Evolutionary conservation across 2,329 filamentous ascomycete genomes (phyloP).

Genomic region (Allantophomopsis lycopodina): DNA sequence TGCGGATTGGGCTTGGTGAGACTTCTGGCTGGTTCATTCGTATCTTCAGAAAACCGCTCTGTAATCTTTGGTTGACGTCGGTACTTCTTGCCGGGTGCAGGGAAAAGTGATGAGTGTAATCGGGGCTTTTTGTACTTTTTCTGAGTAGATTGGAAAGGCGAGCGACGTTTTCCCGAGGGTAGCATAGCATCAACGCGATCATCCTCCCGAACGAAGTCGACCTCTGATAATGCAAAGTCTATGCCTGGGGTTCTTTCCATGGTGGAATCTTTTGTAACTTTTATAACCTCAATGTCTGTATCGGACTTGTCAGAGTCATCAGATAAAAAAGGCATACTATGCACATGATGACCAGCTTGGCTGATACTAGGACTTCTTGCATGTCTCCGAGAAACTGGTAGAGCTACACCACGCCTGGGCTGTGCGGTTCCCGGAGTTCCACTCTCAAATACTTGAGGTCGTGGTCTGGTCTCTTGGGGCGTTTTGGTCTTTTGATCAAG

Average conservation of each 20-base stretch:
- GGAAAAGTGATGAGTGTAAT: constrained; percentile 3
- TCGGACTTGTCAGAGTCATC: constrained; percentile 13
- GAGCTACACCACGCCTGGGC: constrained; percentile 16
- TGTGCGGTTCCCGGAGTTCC: constrained; percentile 6
- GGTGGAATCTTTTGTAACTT: constrained; percentile 6
- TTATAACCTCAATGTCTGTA: constrained; percentile 1
- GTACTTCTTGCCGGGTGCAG: not conserved
- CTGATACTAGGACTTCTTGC: too few species aligned
- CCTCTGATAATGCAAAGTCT: constrained; percentile 8
- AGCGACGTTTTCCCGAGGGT: constrained; percentile 12
- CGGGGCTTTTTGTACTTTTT: constrained; percentile 9
- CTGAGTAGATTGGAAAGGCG: constrained; percentile 1
- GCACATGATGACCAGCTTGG: too few species aligned
- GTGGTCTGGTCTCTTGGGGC: constrained; percentile 8
- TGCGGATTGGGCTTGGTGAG: too few species aligned
- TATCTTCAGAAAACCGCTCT: constrained; percentile 7
- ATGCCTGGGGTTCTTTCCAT: constrained; percentile 2
- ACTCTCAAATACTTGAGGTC: constrained; percentile 4
- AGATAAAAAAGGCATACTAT: constrained; percentile 7
- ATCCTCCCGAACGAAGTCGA: constrained; percentile 15
- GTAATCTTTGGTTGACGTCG: constrained; percentile 14
- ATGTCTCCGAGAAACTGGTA: constrained; percentile 3
- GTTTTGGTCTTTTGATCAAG: constrained; percentile 34
- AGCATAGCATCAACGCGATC: constrained; percentile 19
- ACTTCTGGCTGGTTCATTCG: too few species aligned